phyloP scores from a whole-genome alignment of 1,284 basidiomycete species.

The Fomitopsis betulina region DNA sequence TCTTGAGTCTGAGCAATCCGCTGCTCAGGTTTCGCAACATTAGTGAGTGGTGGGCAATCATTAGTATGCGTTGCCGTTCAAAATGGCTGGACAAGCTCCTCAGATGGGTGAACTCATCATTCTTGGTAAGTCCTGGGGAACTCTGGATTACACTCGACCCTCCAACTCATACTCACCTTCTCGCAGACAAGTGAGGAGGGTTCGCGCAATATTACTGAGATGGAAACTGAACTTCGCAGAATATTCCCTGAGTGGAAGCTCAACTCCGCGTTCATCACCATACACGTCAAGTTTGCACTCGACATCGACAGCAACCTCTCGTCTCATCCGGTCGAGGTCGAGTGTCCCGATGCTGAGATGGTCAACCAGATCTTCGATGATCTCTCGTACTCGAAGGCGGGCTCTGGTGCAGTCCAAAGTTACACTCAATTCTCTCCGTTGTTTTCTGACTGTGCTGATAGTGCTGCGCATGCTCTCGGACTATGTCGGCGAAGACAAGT shows the following conservation, averaged over 20 bases:
- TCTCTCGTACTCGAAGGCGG: constrained; percentile 85
- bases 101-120: constrained; percentile 92
- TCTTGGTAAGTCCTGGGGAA: constrained; percentile 48
- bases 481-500: constrained; percentile 86
- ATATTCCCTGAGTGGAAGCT: constrained; percentile 78
- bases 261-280: constrained; percentile 62
- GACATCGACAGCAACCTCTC: constrained; percentile 89
- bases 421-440: background rate
- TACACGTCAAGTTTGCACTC: constrained; percentile 68
- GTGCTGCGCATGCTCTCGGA: constrained; percentile 92
- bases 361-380: constrained; percentile 90
- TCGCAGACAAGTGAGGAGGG: constrained; percentile 42
- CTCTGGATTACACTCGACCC: background rate
- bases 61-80: background rate
- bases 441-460: constrained; percentile 17
- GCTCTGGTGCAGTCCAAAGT: constrained; percentile 47
- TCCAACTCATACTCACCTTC: background rate
- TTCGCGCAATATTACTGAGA: background rate
- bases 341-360: constrained; percentile 83
- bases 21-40: constrained; percentile 75
- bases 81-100: background rate
- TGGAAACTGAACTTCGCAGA: constrained; percentile 30
- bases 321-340: constrained; percentile 94
- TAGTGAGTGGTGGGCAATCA: constrained; percentile 37
- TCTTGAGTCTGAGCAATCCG: constrained; percentile 16